phyloP scores from a whole-genome alignment of 176 grass and related monocot species.

The Oryza australiensis region DNA sequence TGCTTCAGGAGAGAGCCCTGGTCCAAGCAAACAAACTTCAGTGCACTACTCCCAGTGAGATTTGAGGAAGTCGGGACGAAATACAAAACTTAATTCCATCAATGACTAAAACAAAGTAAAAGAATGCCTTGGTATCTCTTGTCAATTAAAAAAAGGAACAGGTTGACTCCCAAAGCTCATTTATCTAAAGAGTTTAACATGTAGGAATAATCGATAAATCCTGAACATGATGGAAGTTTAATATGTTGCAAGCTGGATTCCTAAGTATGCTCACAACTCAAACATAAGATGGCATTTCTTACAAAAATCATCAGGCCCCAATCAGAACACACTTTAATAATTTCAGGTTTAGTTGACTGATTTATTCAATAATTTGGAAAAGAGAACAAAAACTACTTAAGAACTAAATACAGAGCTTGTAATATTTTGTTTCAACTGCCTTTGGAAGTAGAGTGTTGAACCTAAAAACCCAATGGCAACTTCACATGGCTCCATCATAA shows the following conservation, averaged over 20 bases:
- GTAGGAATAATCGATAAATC: not conserved
- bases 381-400: not conserved
- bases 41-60: not conserved
- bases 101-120: not conserved
- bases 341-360: not conserved
- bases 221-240: not conserved
- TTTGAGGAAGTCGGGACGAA: slow-evolving; percentile 5
- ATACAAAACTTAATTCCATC: not conserved
- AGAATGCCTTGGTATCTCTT: not conserved
- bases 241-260: not conserved
- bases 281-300: slow-evolving; percentile 3
- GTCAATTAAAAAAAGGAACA: not conserved
- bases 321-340: not conserved
- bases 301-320: not conserved
- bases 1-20: slow-evolving; percentile 98
- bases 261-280: not conserved
- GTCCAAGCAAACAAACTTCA: slow-evolving; percentile 8
- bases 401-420: not conserved
- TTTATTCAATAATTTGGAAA: not conserved
- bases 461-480: not conserved
- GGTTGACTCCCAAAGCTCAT: not conserved
- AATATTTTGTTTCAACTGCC: not conserved
- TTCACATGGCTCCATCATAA: not conserved
- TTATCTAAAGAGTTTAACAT: not conserved
- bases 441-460: not conserved